Evolutionary conservation across 2,329 filamentous ascomycete genomes (phyloP), one percentile per base, ranked within the genome.

Genomic region (Colletotrichum theobromicola): DNA sequence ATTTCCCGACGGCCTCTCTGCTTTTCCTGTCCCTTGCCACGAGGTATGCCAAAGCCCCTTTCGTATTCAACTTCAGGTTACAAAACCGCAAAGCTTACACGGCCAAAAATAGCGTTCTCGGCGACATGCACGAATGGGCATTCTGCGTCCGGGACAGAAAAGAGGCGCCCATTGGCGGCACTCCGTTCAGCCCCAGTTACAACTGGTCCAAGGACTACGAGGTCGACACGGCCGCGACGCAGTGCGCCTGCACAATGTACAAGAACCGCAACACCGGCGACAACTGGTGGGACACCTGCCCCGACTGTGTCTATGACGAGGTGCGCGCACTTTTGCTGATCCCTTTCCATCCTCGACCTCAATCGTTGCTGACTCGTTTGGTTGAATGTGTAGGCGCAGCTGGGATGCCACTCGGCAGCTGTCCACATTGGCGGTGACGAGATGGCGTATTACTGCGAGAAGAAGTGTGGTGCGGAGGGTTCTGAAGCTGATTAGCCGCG

Each of bases 371-470:
- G 30, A 61, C 28, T 42, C 37, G 12, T 66, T 42, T 28, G n/a
- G 1, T 28, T 2, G 2, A 10, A 13, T n/a, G n/a, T n/a, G n/a
- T 28, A 57, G 42, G 32, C 71, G 6, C 67, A 57, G 12, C 18
- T 76, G 10, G n/a, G 30, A 13, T 76, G 75, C 70, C 46, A 67
- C 30, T 77, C 76, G 3, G 9, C 18, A 2, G 75, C 3, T n/a
- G 58, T 58, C 60, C 74, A 75, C 18, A 74, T 76, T 30, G 75
- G 76, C 12, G 76, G 76, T n/a, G 75, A 77, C 35, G 76, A 71
- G 42, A 28, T 74, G 12, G 57, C 35, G 24, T 73, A 77, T 35
- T 76, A 76, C 58, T 77, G 75, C 21, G 37, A 62, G 10, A 64
- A 77, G 53, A 76, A 76, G 60, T 77, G 75, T 18, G 67, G 72